These are phyloP conservation scores for Zygotorulaspora florentina DNA, from an alignment of 805 yeast genomes.

Conservation along the genomic window DNA sequence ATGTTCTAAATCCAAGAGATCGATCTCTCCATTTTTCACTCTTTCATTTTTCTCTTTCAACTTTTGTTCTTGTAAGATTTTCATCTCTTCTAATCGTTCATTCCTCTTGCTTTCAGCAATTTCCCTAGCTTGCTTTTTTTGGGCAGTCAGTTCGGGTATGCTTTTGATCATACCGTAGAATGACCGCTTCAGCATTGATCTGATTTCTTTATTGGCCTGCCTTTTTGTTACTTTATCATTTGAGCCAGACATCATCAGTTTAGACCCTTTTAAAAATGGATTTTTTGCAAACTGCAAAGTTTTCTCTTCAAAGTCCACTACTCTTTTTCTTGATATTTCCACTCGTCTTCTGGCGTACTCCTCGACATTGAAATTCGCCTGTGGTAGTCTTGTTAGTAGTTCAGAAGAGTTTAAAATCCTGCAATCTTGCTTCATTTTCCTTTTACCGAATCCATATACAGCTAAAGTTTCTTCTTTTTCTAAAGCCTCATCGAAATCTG, in stretches of 20 bases:
- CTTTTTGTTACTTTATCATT: conserved; percentile 10
- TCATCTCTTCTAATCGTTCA: conserved; percentile 31
- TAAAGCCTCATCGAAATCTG: conserved; percentile 10
- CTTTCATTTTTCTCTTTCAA: conserved; percentile 29
- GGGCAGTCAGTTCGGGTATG: conserved; percentile 16
- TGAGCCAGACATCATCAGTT: conserved; percentile 7
- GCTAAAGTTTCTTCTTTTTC: conserved; percentile 18
- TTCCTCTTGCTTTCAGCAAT: conserved; percentile 35
- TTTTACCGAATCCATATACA: conserved; percentile 8
- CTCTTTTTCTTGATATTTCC: conserved; percentile 35
- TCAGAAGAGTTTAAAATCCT: conserved; percentile 5
- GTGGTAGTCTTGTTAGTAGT: conserved; percentile 8
- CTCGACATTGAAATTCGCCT: conserved; percentile 48
- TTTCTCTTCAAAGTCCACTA: conserved; percentile 23
- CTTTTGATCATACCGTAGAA: conserved; percentile 15
- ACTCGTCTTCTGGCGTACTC: conserved; percentile 51
- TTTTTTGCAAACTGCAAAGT: conserved; percentile 21
- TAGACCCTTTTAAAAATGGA: conserved; percentile 28
- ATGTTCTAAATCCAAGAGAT: conserved; percentile 27
- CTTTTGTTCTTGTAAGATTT: conserved; percentile 34
- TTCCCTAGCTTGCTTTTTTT: conserved; percentile 22
- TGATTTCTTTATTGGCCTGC: conserved; percentile 11
- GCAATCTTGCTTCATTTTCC: conserved; percentile 4
- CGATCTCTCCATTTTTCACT: conserved; percentile 24
- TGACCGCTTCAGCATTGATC: conserved; percentile 16